These are phyloP conservation scores for Rosa persica DNA, from an alignment of 306 rosid species.

Conservation along the genomic window DNA sequence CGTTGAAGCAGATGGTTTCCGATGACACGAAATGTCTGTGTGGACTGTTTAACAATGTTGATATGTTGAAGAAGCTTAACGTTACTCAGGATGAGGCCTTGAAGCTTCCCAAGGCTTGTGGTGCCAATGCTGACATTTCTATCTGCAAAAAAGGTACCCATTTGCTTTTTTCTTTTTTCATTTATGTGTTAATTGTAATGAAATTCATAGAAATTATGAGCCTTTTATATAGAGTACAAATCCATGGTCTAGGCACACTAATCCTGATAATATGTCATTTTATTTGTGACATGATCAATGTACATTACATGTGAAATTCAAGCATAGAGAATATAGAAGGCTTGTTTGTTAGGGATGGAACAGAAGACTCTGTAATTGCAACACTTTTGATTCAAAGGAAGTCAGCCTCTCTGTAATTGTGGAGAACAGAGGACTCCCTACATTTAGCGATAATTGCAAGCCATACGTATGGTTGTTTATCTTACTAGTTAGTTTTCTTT, in stretches of 20 bases:
- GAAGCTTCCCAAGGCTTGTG: slow-evolving; percentile 58
- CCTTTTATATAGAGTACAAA: neutral
- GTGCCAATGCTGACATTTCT: slow-evolving; percentile 25
- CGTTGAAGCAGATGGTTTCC: slow-evolving; percentile 31
- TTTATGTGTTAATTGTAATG: neutral
- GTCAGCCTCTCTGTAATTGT: no score
- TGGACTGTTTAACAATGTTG: slow-evolving; percentile 24
- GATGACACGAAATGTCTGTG: slow-evolving; percentile 43
- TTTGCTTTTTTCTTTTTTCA: neutral
- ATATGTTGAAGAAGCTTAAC: slow-evolving; percentile 17
- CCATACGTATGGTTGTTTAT: neutral
- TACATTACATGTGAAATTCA: neutral
- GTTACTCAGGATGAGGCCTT: slow-evolving; percentile 36
- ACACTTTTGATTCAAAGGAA: neutral
- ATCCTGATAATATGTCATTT: neutral
- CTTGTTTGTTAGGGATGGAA: neutral
- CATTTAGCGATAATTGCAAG: no score
- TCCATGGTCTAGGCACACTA: neutral
- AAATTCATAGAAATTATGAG: no score
- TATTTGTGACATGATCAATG: neutral
- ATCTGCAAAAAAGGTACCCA: slow-evolving; percentile 39
- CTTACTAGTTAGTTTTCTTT: neutral
- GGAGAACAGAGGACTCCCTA: no score
- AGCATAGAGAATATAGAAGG: neutral
- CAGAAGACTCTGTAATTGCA: neutral